A percentile compares a stretch with the other conserved stretches of the same genome.
Conservation (phyloP, 495 filamentous ascomycete species). For the Aspergillus conjunctus region DNA sequence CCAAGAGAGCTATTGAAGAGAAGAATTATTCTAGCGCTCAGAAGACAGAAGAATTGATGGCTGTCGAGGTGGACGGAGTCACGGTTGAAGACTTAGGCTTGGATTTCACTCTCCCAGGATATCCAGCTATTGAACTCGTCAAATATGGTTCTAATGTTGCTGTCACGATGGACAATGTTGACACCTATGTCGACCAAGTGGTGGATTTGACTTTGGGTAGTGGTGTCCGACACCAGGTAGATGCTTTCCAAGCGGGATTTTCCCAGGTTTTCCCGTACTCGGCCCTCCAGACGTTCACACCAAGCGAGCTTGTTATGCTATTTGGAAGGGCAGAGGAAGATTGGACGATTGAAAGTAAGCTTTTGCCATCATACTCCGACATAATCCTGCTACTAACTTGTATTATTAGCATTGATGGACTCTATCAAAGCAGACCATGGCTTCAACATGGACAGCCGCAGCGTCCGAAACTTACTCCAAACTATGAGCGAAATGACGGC, state of each 20-base stretch:
- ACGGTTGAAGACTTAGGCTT: slow-evolving; percentile 84
- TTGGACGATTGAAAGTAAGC: slow-evolving; percentile 94
- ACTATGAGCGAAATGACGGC: slow-evolving; percentile 86
- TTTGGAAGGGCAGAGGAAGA: slow-evolving; percentile 96
- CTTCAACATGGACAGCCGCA: slow-evolving; percentile 98
- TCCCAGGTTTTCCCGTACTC: slow-evolving; percentile 96
- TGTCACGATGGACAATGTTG: slow-evolving; percentile 89
- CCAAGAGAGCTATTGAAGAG: slow-evolving; percentile 79
- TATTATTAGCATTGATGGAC: slow-evolving; percentile 80
- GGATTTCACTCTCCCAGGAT: slow-evolving; percentile 94
- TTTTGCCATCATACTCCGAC: not conserved
- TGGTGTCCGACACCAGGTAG: slow-evolving; percentile 85
- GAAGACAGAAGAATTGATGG: slow-evolving; percentile 67
- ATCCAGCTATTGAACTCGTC: slow-evolving; percentile 84
- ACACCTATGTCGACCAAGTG: slow-evolving; percentile 82
- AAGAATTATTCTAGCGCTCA: slow-evolving; percentile 64
- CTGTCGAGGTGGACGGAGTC: slow-evolving; percentile 71
- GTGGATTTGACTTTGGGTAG: slow-evolving; percentile 87
- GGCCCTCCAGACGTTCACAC: slow-evolving; percentile 90
- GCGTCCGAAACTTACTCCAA: slow-evolving; percentile 90
- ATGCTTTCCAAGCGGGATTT: slow-evolving; percentile 89
- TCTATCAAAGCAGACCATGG: slow-evolving; percentile 99
- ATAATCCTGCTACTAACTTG: slow-evolving; percentile 21
- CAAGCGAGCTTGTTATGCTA: slow-evolving; percentile 92
- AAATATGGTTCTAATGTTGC: slow-evolving; percentile 68